These are phyloP conservation scores for Clarireedia monteithiana DNA, from an alignment of 2,329 filamentous ascomycete species.

Conservation along the genomic window DNA sequence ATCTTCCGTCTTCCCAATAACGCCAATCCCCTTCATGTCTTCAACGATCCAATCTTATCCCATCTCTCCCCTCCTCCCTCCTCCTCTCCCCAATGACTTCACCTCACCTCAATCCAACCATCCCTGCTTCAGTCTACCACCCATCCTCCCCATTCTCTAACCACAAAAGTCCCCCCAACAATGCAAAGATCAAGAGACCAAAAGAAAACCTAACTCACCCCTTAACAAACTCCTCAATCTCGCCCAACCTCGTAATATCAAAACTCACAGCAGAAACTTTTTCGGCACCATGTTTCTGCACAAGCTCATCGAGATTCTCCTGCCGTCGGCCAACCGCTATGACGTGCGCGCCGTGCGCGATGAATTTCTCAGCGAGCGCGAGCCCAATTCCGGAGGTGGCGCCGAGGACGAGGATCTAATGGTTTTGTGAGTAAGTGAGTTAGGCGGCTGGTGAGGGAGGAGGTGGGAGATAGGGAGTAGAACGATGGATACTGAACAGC, in stretches of 20 bases:
- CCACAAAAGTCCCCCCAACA: no score
- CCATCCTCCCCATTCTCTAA: no score
- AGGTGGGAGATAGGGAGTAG: background rate
- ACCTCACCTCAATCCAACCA: no score
- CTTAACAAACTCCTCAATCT: background rate
- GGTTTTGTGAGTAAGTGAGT: no score
- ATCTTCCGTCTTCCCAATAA: no score
- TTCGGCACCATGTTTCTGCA: conserved; percentile 21
- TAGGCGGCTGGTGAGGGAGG: background rate
- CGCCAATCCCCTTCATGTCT: no score
- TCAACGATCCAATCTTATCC: no score
- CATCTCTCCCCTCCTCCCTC: no score
- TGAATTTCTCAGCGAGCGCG: conserved; percentile 36
- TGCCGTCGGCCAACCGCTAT: conserved; percentile 47
- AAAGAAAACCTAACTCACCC: background rate
- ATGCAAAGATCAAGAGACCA: no score
- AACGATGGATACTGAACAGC: no score
- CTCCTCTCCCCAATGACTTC: no score
- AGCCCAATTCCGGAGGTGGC: conserved; percentile 47
- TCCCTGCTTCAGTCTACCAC: no score
- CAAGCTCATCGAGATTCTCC: conserved; percentile 34
- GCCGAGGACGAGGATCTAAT: conserved; percentile 46
- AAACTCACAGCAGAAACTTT: background rate
- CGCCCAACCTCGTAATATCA: conserved; percentile 7
- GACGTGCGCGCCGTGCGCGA: conserved; percentile 40